A percentile compares a stretch with the other conserved stretches of the same genome.
phyloP scores from a whole-genome alignment of 2,329 filamentous ascomycete genomes.

The Aspergillus sp. region DNA sequence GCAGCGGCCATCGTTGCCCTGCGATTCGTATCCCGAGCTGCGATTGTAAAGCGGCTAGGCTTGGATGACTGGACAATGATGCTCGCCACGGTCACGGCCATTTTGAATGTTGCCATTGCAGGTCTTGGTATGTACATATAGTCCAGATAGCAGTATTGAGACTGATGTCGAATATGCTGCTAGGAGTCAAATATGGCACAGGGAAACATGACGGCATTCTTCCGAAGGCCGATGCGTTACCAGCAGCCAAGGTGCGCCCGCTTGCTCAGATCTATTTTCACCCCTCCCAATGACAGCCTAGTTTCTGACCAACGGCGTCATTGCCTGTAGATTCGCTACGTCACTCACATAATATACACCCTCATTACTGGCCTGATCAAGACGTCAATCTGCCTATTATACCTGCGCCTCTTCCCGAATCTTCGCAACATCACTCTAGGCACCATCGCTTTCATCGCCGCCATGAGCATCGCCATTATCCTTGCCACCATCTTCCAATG shows the following conservation, averaged over 20 bases:
- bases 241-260: not conserved
- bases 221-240: not conserved
- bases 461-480: conserved; percentile 16
- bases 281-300: too few species aligned
- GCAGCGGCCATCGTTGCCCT: not conserved
- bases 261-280: not conserved
- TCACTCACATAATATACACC: conserved; percentile 8
- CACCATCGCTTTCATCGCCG: conserved; percentile 12
- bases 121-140: not conserved
- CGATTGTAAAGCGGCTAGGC: not conserved
- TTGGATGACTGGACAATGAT: not conserved
- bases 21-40: not conserved
- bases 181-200: not conserved
- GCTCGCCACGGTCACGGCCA: not conserved
- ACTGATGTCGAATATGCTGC: not conserved
- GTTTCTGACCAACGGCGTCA: not conserved
- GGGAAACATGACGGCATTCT: not conserved
- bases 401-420: conserved; percentile 11
- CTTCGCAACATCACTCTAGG: conserved; percentile 3
- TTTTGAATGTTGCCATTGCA: not conserved
- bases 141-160: not conserved
- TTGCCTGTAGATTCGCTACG: not conserved
- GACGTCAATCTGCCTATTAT: conserved; percentile 8
- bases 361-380: conserved; percentile 12
- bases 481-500: conserved; percentile 17